Percentiles rank a stretch among this genome's conserved stretches.
Conservation (phyloP, 345 rosid genomes). For the Raphanus raphanistrum region DNA sequence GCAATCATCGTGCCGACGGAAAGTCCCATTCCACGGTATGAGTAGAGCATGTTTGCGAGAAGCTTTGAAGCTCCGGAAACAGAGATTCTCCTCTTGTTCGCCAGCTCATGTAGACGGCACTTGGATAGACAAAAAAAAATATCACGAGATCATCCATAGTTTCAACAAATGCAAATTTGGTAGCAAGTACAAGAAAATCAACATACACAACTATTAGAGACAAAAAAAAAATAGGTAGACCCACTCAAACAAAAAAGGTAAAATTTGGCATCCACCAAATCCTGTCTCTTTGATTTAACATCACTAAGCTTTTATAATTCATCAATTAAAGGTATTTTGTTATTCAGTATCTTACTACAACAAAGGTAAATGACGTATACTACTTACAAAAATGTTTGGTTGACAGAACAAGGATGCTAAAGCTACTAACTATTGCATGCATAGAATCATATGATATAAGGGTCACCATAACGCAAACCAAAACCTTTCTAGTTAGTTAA, state of each 20-base stretch:
- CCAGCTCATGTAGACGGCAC: conserved; percentile 98
- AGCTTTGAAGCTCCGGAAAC: conserved; percentile 98
- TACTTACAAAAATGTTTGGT: neutral
- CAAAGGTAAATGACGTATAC: neutral
- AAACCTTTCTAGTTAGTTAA: neutral
- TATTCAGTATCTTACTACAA: neutral
- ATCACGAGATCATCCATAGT: conserved; percentile 22
- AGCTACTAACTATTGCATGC: neutral
- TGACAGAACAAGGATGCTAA: conserved; percentile 1
- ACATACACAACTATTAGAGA: neutral
- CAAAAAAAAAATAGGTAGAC: neutral
- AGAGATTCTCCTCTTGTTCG: conserved; percentile 96
- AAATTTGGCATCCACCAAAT: conserved; percentile 1
- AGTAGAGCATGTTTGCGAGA: conserved; percentile 95
- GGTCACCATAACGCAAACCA: neutral
- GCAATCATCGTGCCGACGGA: conserved; percentile 99
- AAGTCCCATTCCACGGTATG: conserved; percentile 97
- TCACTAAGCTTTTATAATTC: neutral
- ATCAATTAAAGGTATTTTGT: neutral
- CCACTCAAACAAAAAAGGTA: neutral
- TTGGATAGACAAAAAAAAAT: conserved; percentile 29
- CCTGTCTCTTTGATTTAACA: neutral
- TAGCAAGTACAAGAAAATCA: neutral
- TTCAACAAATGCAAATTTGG: neutral
- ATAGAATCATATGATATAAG: neutral